Conservation (phyloP, 768 basidiomycete genomes). For the Exsudoporus frostii region DNA sequence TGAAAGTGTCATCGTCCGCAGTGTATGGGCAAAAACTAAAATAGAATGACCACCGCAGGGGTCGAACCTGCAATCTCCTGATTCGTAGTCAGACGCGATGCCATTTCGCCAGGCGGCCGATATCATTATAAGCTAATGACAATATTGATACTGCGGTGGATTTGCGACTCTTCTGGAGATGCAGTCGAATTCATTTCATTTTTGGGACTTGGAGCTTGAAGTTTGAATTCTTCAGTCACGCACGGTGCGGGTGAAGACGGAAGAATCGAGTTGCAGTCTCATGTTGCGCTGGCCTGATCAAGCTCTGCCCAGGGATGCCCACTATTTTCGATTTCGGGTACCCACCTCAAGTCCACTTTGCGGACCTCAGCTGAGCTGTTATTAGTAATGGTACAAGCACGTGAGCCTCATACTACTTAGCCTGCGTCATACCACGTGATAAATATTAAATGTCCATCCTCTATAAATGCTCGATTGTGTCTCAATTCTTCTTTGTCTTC, state of each 20-base stretch:
- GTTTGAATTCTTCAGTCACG: not conserved
- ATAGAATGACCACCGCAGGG: constrained; percentile 44
- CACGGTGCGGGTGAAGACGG: not conserved
- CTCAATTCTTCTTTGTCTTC: no score
- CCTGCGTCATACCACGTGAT: constrained; percentile 15
- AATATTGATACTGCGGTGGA: not conserved
- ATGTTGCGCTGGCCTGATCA: no score
- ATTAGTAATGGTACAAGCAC: no score
- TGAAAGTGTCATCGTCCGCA: no score
- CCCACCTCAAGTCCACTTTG: no score
- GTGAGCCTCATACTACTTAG: no score
- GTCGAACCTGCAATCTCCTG: constrained; percentile 95
- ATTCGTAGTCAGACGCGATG: constrained; percentile 93
- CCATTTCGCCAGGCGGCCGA: constrained; percentile 89
- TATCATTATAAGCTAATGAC: not conserved
- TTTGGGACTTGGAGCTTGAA: not conserved
- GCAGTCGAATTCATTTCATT: no score
- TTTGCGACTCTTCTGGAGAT: no score
- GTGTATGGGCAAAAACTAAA: no score
- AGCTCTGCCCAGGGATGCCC: no score
- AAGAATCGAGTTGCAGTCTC: not conserved
- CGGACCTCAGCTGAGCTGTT: no score
- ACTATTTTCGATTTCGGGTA: no score
- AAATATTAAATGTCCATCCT: not conserved
- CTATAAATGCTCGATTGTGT: not conserved